Conservation (phyloP, 2,329 filamentous ascomycete genomes). For the Calonectria henricotiae region DNA sequence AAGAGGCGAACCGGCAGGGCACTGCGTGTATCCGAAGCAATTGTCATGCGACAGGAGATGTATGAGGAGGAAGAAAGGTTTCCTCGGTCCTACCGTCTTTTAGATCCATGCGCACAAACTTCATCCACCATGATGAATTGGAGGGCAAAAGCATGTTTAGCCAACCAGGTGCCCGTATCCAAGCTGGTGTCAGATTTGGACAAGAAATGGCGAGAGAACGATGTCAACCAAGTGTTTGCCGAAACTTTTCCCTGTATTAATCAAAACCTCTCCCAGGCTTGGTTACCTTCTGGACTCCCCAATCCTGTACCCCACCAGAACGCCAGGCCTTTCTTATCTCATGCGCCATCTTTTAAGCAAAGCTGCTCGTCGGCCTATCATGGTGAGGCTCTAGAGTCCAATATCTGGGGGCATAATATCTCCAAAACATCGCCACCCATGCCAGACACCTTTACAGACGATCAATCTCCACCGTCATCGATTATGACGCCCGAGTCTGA, state of each 20-base stretch:
- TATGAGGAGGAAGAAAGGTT: slow-evolving; percentile 94
- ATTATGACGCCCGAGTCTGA: too few species aligned
- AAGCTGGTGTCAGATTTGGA: slow-evolving; percentile 58
- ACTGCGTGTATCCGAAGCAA: slow-evolving; percentile 86
- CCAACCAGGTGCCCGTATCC: slow-evolving; percentile 63
- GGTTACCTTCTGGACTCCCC: too few species aligned
- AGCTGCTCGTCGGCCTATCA: too few species aligned
- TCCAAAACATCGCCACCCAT: too few species aligned
- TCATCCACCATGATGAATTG: slow-evolving; percentile 75
- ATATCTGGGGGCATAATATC: too few species aligned
- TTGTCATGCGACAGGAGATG: slow-evolving; percentile 93
- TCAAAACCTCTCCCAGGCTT: too few species aligned
- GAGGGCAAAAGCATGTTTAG: slow-evolving; percentile 68
- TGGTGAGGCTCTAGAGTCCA: too few species aligned
- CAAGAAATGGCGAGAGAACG: slow-evolving; percentile 62
- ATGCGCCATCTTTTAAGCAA: too few species aligned
- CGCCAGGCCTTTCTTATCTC: too few species aligned
- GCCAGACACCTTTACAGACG: too few species aligned
- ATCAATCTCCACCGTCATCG: too few species aligned
- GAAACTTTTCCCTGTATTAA: slow-evolving; percentile 63
- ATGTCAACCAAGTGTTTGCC: slow-evolving; percentile 66
- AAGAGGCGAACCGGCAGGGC: slow-evolving; percentile 88
- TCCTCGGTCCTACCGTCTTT: slow-evolving; percentile 75
- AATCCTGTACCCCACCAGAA: too few species aligned
- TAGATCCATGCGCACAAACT: slow-evolving; percentile 76